A percentile compares a stretch with the other conserved stretches of the same genome.
Conservation (phyloP, 768 basidiomycete genomes). For the Phlebiopsis flavidoalba region DNA sequence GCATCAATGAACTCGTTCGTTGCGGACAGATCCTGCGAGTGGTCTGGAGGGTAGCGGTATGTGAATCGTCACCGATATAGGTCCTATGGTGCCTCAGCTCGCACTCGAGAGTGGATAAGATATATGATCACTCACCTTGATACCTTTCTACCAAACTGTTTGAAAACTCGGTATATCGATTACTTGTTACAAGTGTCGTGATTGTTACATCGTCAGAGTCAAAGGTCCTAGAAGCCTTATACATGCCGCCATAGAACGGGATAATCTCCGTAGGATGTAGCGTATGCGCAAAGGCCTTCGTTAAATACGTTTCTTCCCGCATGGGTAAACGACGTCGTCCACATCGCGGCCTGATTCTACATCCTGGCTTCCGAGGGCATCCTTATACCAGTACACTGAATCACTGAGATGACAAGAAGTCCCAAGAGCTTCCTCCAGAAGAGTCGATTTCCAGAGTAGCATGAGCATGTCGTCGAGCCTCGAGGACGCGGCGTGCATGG, state of each 20-base stretch:
- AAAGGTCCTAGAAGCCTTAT: conserved; percentile 54
- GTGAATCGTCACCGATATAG: conserved; percentile 81
- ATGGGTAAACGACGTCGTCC: conserved; percentile 22
- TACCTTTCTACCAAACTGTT: conserved; percentile 71
- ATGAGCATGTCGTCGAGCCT: conserved; percentile 8
- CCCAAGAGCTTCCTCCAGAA: background rate
- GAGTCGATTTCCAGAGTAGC: conserved; percentile 1
- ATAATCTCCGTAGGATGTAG: conserved; percentile 73
- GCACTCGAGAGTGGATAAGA: background rate
- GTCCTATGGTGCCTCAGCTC: conserved; percentile 41
- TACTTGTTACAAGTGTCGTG: conserved; percentile 78
- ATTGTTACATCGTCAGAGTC: conserved; percentile 72
- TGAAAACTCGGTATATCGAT: conserved; percentile 64
- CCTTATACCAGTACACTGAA: background rate
- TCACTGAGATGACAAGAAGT: background rate
- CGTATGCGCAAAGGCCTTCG: conserved; percentile 63
- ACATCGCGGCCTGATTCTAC: background rate
- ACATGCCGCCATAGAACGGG: conserved; percentile 85
- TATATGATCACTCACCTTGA: conserved; percentile 43
- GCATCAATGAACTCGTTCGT: conserved; percentile 31
- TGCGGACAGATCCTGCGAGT: conserved; percentile 32
- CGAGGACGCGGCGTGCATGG: conserved; percentile 6
- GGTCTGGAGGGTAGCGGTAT: conserved; percentile 44
- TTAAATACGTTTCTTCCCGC: conserved; percentile 50
- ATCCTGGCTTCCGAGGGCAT: background rate